Evolutionary conservation across 371 early-diverging fungal genomes (phyloP).

Genomic region (Dinochytrium kinnereticum): DNA sequence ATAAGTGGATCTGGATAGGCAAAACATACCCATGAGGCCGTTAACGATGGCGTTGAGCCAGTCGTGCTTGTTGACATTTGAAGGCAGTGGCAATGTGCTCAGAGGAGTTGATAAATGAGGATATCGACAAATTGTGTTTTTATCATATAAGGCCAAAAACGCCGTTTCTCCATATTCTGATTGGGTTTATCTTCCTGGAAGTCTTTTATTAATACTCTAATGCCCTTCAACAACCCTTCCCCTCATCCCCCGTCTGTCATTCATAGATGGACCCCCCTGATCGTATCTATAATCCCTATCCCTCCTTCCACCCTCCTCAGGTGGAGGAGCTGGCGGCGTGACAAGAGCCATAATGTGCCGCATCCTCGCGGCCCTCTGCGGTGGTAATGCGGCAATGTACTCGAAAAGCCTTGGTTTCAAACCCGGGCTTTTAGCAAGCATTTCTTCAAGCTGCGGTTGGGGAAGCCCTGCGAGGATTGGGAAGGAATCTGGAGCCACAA

Average conservation of each 20-base stretch:
- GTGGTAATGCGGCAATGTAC: conserved; percentile 30
- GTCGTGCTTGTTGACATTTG: background rate
- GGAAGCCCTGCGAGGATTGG: conserved; percentile 64
- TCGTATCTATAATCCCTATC: background rate
- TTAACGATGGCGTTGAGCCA: background rate
- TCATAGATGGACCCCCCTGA: background rate
- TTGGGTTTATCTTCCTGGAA: too few relatives aligned
- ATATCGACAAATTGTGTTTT: too few relatives aligned
- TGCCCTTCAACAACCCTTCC: background rate
- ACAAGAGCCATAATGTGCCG: conserved; percentile 6
- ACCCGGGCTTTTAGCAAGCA: conserved; percentile 56
- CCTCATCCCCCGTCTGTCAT: background rate
- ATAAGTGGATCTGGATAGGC: background rate
- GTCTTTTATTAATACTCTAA: background rate
- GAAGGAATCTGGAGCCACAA: conserved; percentile 62
- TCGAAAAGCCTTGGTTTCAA: conserved; percentile 48
- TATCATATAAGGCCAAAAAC: too few relatives aligned
- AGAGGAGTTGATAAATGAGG: too few relatives aligned
- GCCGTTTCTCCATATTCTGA: too few relatives aligned
- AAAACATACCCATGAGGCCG: background rate
- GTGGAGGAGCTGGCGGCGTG: background rate
- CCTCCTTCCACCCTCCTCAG: background rate
- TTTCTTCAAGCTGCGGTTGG: conserved; percentile 63
- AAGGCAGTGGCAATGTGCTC: too few relatives aligned
- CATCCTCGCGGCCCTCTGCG: conserved; percentile 10